These are phyloP conservation scores for Chenopodium berlandieri DNA, from an alignment of 148 eudicot species.

Conservation along the genomic window DNA sequence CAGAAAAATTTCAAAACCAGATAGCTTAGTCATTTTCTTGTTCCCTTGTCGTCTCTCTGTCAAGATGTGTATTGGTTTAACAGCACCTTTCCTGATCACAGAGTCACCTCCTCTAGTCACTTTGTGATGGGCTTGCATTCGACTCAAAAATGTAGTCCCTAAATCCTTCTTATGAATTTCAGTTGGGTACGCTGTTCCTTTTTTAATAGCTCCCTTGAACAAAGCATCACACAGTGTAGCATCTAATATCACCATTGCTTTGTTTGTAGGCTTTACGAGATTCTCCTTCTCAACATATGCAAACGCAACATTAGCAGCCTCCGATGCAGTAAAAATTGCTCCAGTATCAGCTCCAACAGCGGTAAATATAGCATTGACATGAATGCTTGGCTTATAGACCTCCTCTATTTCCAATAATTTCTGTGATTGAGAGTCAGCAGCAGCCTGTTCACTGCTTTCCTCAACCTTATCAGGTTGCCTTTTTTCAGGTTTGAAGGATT, in stretches of 20 bases:
- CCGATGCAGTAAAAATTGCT: slow-evolving; percentile 60
- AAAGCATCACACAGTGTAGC: slow-evolving; percentile 81
- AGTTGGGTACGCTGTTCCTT: slow-evolving; percentile 83
- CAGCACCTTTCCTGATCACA: slow-evolving; percentile 70
- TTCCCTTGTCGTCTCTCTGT: slow-evolving; percentile 95
- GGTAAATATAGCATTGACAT: slow-evolving; percentile 73
- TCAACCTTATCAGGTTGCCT: slow-evolving; percentile 56
- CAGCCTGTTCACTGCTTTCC: slow-evolving; percentile 37
- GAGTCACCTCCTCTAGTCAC: slow-evolving; percentile 84
- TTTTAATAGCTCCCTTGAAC: slow-evolving; percentile 85
- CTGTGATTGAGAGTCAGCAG: slow-evolving; percentile 37
- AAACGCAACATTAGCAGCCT: slow-evolving; percentile 67
- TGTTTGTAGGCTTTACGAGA: slow-evolving; percentile 69
- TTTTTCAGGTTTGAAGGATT: slow-evolving; percentile 83
- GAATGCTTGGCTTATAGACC: slow-evolving; percentile 76
- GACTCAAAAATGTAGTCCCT: slow-evolving; percentile 58
- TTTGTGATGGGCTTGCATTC: slow-evolving; percentile 90
- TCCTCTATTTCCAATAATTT: slow-evolving; percentile 63
- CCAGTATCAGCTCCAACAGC: slow-evolving; percentile 77
- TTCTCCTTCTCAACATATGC: slow-evolving; percentile 80
- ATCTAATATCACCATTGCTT: slow-evolving; percentile 68
- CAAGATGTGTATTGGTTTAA: slow-evolving; percentile 73
- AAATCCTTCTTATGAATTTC: slow-evolving; percentile 94
- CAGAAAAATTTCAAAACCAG: slow-evolving; percentile 85
- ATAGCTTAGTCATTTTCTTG: slow-evolving; percentile 90